Conservation (phyloP, 768 basidiomycete genomes). For the Collybiopsis luxurians region DNA sequence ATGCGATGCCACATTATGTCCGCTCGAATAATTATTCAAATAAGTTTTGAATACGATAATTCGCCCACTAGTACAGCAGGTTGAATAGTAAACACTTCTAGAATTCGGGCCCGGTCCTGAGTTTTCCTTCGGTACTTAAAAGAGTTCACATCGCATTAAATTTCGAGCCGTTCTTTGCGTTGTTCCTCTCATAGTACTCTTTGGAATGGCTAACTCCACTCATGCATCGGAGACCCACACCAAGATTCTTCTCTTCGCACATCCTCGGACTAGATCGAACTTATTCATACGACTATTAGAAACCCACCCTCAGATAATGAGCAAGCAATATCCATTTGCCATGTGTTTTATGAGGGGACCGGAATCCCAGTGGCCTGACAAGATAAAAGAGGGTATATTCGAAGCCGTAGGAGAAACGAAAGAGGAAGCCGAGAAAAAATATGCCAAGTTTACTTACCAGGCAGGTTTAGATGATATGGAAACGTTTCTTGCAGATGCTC, state of each 20-base stretch:
- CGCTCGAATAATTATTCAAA: too few species aligned
- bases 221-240: too few species aligned
- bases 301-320: not conserved
- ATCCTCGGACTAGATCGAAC: conserved; percentile 4
- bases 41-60: too few species aligned
- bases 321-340: conserved; percentile 6
- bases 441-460: not conserved
- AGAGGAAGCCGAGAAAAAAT: not conserved
- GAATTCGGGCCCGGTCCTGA: too few species aligned
- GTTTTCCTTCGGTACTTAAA: too few species aligned
- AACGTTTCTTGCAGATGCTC: not conserved
- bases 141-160: too few species aligned
- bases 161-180: too few species aligned
- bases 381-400: not conserved
- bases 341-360: not conserved
- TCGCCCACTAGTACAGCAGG: too few species aligned
- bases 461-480: conserved; percentile 2
- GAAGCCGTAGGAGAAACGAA: not conserved
- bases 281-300: not conserved
- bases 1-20: too few species aligned
- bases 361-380: not conserved
- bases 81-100: too few species aligned
- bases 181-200: too few species aligned
- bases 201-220: too few species aligned
- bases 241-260: not conserved